Base-by-base conservation (phyloP, 106 monocot genomes). In the Chionographis japonica region DNA sequence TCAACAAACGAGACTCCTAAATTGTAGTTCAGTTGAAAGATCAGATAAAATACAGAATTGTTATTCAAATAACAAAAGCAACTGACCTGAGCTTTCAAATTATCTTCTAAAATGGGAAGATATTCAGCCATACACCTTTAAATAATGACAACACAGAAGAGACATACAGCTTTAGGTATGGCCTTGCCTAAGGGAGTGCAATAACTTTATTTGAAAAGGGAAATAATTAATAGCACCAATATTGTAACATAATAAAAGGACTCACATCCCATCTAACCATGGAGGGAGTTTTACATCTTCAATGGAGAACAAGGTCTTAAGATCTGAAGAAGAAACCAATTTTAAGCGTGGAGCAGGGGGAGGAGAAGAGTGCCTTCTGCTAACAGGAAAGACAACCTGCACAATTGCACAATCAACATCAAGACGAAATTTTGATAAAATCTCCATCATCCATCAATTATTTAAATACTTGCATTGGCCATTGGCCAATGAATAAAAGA, bases 181-280 rank as follows among this genome's bases (percentile, higher is more conserved):
- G n/a, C 55, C 46, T 57, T 27, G 19, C 12, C 17, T 12, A 19
- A 69, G 14, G 6, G 11, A 2, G 4, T 12, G 40, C 41, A 46
- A 70, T 35, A n/a, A n/a, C n/a, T n/a, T n/a, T n/a, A n/a, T n/a
- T n/a, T n/a, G n/a, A n/a, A n/a, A n/a, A n/a, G n/a, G n/a, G n/a
- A n/a, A n/a, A n/a, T n/a, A n/a, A n/a, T n/a, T n/a, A 35, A 46
- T 46, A 40, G 20, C 17, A 12, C n/a, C 8, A 55, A 19, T 36
- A 17, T 56, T 18, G 53, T 20, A 50, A 38, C 14, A 37, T 6
- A 19, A 74, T 49, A 36, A 15, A 37, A 71, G 50, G 38, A 62
- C 95, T 86, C 84, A 95, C 95, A 95, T 95, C 60, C 82, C 84
- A 77, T 89, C 77, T 67, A 75, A 66, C 95, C 95, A 95, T 77